Base-by-base conservation (phyloP, 495 filamentous ascomycete species). In the Penicillium argentinense region DNA sequence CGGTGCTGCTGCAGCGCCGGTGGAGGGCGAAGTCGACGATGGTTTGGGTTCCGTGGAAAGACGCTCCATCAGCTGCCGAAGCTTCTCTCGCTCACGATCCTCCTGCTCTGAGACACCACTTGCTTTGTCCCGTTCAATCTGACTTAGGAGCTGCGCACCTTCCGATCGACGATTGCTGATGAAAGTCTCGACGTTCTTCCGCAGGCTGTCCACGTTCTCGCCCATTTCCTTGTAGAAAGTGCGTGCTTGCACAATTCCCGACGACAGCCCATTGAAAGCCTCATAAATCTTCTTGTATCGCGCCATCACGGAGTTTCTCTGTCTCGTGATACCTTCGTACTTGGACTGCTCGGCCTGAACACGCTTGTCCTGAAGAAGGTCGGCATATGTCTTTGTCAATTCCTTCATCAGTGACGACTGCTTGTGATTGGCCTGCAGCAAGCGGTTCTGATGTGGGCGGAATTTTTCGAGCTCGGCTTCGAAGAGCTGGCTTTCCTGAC, bases 401-500 rank as follows among this genome's bases (percentile, higher is more conserved):
- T 97, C 95, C 64, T 96, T 96, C 87, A 98, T 89, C 25, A 97
- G 72, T 2, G 89, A 84, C 0, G 86, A 81, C 60, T 98, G 93
- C 69, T 95, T 97, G 67, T 97, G 91, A 47, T 86, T 91, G 34
- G 91, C 89, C 64, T 96, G 89, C 11, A 97, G 72, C 9, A 98
- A 75, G 23, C 95, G 81, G 51, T 82, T 95, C 62, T 97, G 95
- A 62, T 97, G 88, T 11, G 90, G 91, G 34, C 89, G 78, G 69
- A 95, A 98, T 64, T 98, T 98, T 64, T 97, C 95, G 8, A 98
- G 79, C 66, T 98, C 91, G 4, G 86, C 81, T 53, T 95, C 86
- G 66, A 98, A 98, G 9, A 97, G 80, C 57, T 92, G 87, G 22
- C 74, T 85, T 61, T 97, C 93, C 58, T 89, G 90, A 19, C 71